Evolutionary conservation across 1,284 basidiomycete species (phyloP), one percentile per base, ranked within the genome.

Genomic region (Papiliotrema nemorosa): DNA sequence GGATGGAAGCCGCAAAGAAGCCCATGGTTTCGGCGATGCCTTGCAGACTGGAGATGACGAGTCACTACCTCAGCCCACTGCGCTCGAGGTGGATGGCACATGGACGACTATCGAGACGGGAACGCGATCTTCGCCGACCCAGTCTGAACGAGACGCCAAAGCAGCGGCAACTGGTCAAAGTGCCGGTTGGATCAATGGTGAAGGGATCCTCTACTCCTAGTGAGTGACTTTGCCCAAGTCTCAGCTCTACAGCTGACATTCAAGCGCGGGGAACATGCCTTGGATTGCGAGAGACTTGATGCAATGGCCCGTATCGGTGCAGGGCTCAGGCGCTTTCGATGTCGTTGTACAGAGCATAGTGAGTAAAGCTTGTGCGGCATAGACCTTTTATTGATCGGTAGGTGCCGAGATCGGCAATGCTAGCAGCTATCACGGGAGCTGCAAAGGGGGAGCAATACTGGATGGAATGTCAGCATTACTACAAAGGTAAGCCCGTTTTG

Each of bases 281-380:
- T 80, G 73, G 62, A 74, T 79, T 0, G 67, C 74, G 6, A 83
- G 85, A 44, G 86, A 90, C 67, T 76, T 89, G 36, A 87, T 91
- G 84, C 85, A 90, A 47, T 93, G 91, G 72, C 90, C 90, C 0
- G 84, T 88, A 3, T 84, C 88, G 1, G 73, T 84, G 34, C 83
- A 86, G 0, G 83, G 87, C 44, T 86, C 90, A 63, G 91, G 90
- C 0, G 68, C 85, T 34, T 82, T 94, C 48, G 90, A 96, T 66
- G 72, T 94, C 20, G 81, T 82, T 33, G 77, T 84, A 18, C 85
- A 91, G 75, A 80, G 82, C 47, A 60, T 79, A 48, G 88, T 87
- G 57, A 46, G 78, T 58, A 12, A 7, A 37, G 20, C 22, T 43
- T 6, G 13, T 21, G 24, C 21, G 7, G 6, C 16, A 7, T 18